phyloP scores from a whole-genome alignment of 2,329 filamentous ascomycete genomes.

The Rhinocladiella similis region DNA sequence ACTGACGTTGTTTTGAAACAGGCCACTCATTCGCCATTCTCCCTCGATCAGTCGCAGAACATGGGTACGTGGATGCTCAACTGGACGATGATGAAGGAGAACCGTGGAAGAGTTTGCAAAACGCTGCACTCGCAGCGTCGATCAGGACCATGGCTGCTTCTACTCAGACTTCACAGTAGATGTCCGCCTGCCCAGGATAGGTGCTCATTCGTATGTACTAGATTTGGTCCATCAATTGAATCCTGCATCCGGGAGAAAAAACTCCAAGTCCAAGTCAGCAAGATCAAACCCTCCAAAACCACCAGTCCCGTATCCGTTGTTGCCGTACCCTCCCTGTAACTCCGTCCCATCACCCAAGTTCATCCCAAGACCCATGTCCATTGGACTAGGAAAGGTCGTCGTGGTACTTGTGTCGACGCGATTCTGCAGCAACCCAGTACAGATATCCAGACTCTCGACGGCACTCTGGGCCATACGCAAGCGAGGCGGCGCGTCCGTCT shows the following conservation, averaged over 20 bases:
- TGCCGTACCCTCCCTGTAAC: too few relatives aligned
- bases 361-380: neutral
- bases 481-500: constrained; percentile 41
- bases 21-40: constrained; percentile 7
- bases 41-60: neutral
- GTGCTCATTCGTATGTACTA: too few relatives aligned
- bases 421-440: constrained; percentile 11
- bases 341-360: too few relatives aligned
- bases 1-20: neutral
- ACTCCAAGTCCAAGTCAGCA: constrained; percentile 1
- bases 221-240: too few relatives aligned
- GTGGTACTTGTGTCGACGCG: neutral
- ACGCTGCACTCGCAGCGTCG: neutral
- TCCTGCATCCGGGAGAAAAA: neutral
- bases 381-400: neutral
- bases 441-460: constrained; percentile 24
- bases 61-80: constrained; percentile 1
- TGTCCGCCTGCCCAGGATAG: too few relatives aligned
- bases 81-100: neutral
- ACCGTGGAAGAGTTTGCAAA: neutral
- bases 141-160: neutral
- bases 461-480: constrained; percentile 29
- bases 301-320: neutral
- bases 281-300: neutral
- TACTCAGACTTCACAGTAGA: neutral